A percentile compares a stretch with the other conserved stretches of the same genome.
Conservation (phyloP, 345 rosid genomes). For the Dimocarpus longan region DNA sequence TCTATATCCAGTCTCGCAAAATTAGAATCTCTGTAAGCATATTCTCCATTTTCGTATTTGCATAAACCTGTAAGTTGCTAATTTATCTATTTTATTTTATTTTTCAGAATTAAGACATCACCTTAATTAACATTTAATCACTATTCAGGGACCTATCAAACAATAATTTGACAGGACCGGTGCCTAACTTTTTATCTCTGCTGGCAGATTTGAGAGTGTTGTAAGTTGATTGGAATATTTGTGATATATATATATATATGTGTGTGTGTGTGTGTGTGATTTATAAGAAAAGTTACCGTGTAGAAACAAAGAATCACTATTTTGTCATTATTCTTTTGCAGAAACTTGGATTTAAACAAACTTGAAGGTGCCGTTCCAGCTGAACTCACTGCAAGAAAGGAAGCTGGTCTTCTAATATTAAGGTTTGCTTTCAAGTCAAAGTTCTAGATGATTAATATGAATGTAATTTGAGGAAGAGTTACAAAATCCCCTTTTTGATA, state of each 20-base stretch:
- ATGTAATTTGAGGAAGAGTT: too few species aligned
- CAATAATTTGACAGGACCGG: slow-evolving; percentile 1
- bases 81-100: background rate
- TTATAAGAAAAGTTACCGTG: background rate
- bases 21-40: background rate
- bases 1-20: background rate
- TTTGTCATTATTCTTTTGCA: slow-evolving; percentile 16
- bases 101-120: background rate
- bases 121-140: background rate
- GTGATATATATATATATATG: background rate
- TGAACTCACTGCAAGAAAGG: slow-evolving; percentile 28
- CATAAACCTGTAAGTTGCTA: background rate
- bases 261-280: background rate
- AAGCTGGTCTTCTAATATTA: slow-evolving; percentile 28
- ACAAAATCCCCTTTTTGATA: too few species aligned
- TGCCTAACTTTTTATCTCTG: background rate
- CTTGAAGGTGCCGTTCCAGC: slow-evolving; percentile 45
- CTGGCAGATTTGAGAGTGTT: background rate
- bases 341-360: slow-evolving; percentile 45
- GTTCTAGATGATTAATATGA: background rate
- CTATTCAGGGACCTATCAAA: slow-evolving; percentile 31
- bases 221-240: background rate
- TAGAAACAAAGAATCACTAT: background rate
- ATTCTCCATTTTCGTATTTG: too few species aligned
- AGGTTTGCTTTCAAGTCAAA: slow-evolving; percentile 6